Percentiles rank a stretch among this genome's conserved stretches.
phyloP scores from a whole-genome alignment of 495 filamentous ascomycete genomes.

The Tuber aestivum region DNA sequence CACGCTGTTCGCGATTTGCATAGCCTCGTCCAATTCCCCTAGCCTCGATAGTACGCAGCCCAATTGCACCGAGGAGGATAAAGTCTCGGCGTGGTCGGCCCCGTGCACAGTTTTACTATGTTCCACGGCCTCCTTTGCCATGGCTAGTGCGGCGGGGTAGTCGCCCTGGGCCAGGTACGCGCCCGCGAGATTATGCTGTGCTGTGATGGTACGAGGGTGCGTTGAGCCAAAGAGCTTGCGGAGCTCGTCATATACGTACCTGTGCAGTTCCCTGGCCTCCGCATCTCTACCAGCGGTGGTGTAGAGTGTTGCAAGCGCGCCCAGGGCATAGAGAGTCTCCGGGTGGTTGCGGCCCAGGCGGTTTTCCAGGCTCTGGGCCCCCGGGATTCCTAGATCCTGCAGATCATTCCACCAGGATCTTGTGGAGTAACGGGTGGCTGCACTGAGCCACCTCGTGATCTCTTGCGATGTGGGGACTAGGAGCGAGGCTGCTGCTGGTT shows the following conservation, averaged over 20 bases:
- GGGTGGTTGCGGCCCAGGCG: background rate
- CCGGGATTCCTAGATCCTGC: background rate
- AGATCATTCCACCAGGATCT: background rate
- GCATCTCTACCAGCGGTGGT: background rate
- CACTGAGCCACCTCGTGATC: background rate
- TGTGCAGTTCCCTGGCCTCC: background rate
- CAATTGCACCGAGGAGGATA: background rate
- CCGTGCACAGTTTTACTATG: background rate
- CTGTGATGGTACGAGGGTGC: background rate
- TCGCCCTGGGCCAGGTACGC: background rate
- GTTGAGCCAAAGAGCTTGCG: background rate
- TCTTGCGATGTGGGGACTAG: background rate
- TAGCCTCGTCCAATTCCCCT: background rate
- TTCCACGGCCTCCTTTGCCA: background rate
- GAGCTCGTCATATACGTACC: background rate
- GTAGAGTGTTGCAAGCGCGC: background rate
- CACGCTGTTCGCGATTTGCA: background rate
- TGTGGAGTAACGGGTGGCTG: background rate
- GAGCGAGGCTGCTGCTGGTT: background rate
- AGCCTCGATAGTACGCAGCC: background rate
- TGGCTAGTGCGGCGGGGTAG: background rate
- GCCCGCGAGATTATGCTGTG: background rate
- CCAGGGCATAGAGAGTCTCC: background rate
- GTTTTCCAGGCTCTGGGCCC: background rate
- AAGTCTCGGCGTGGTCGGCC: background rate